A percentile compares a stretch with the other conserved stretches of the same genome.
phyloP scores from a whole-genome alignment of 1,139 yeast species.

The Kazachstania sp. region DNA sequence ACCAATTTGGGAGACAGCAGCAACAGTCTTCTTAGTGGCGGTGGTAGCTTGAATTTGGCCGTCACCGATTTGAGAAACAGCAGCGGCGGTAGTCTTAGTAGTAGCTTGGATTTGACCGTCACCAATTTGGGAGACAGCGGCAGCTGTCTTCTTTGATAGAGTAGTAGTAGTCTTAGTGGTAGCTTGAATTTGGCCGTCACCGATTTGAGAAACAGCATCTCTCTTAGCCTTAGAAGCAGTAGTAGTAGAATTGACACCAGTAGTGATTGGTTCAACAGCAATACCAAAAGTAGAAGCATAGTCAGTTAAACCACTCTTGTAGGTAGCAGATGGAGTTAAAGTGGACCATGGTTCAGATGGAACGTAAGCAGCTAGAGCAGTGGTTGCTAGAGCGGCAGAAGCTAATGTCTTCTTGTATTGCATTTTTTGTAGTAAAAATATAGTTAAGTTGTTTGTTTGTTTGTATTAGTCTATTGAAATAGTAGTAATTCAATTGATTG shows the following conservation, averaged over 20 bases:
- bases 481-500: too few relatives aligned
- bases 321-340: slow-evolving; percentile 32
- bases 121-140: slow-evolving; percentile 6
- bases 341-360: slow-evolving; percentile 33
- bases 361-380: slow-evolving; percentile 54
- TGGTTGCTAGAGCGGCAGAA: slow-evolving; percentile 37
- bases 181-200: slow-evolving; percentile 4
- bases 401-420: slow-evolving; percentile 35
- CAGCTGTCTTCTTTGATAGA: slow-evolving; percentile 1
- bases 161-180: not conserved
- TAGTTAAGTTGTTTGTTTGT: not conserved
- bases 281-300: slow-evolving; percentile 43
- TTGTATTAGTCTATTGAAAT: not conserved
- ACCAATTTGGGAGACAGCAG: slow-evolving; percentile 43
- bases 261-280: slow-evolving; percentile 12
- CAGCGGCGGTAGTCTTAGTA: slow-evolving; percentile 8
- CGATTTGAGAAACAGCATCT: slow-evolving; percentile 6
- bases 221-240: slow-evolving; percentile 8
- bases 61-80: slow-evolving; percentile 10
- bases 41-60: slow-evolving; percentile 12
- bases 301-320: slow-evolving; percentile 36
- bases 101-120: slow-evolving; percentile 9
- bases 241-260: slow-evolving; percentile 8
- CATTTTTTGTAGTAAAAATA: slow-evolving; percentile 17
- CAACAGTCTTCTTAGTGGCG: slow-evolving; percentile 27